phyloP scores from a whole-genome alignment of 345 rosid species.

The Boechera retrofracta region DNA sequence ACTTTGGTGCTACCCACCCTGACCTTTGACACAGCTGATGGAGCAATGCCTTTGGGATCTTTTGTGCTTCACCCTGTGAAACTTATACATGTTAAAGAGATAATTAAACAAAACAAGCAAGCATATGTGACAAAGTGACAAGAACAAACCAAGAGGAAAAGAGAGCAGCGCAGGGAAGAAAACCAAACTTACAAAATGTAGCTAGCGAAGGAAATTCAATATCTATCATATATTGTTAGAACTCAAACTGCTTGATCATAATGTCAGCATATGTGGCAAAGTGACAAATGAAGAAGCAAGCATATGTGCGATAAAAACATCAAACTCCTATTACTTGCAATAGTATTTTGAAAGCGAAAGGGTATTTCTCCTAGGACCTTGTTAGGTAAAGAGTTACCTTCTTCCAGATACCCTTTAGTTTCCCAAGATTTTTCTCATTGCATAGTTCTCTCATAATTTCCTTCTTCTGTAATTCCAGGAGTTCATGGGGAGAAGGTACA shows the following conservation, averaged over 20 bases:
- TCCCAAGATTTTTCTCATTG: constrained; percentile 68
- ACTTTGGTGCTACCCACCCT: constrained; percentile 96
- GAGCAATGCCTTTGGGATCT: constrained; percentile 83
- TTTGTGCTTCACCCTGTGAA: constrained; percentile 76
- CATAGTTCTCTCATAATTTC: constrained; percentile 66
- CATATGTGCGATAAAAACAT: neutral
- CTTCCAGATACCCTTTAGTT: constrained; percentile 91
- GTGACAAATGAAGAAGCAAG: constrained; percentile 8
- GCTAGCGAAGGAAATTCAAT: neutral
- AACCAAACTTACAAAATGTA: neutral
- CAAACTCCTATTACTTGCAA: neutral
- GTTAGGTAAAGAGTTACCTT: constrained; percentile 59
- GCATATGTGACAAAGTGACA: neutral
- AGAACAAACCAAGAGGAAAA: constrained; percentile 27
- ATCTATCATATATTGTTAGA: neutral
- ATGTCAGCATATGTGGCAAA: constrained; percentile 31
- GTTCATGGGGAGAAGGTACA: constrained; percentile 55
- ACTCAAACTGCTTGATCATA: constrained; percentile 12
- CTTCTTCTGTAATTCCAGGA: constrained; percentile 67
- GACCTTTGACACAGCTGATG: constrained; percentile 91
- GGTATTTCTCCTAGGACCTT: neutral
- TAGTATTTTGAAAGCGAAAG: neutral
- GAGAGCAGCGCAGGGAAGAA: neutral
- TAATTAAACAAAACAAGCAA: constrained; percentile 1
- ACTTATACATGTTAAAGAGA: constrained; percentile 8